Evolutionary conservation across 2,329 filamentous ascomycete species (phyloP), one percentile per base, ranked within the genome.

Genomic region (Neonectria magnoliae): DNA sequence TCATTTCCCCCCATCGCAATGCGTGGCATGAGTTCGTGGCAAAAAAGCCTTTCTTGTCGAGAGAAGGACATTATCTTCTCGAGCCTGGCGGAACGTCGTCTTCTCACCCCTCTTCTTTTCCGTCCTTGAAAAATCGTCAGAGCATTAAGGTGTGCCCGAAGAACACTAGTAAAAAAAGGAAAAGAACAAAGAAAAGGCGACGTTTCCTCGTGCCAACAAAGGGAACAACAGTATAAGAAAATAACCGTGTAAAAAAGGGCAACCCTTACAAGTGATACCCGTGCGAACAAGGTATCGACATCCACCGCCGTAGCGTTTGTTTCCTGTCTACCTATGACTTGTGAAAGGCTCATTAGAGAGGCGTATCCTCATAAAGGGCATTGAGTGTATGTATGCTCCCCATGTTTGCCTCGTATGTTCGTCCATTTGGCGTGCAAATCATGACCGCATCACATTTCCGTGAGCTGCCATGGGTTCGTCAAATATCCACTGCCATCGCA

Each of bases 311-410:
- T 59, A 71, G 52, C 61, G 54, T 58, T 64, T 71, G 65, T 68
- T 66, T 73, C 65, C 68, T 68, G 68, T 73, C 71, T 73, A 73
- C 70, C 70, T 73, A 69, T 69, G 71, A 71, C 67, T 73, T 71
- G 65, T 69, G 60, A 69, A 65, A 65, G 65, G 64, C 47, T 73
- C 72, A 74, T 74, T 74, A 74, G 33, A 66, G 66, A 73, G 58
- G 63, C 64, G 47, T 62, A 25, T 71, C 62, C 66, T 65, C 60
- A 54, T 65, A 8, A 47, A 52, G 61, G 57, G 70, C 57, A 55
- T 65, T 53, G 57, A 45, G 51, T 51, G 48, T 53, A 56, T 45
- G 52, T 63, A 57, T 63, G 60, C 48, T 66, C 57, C 58, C 41
- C 33, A 50, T 59, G 55, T 53, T 36, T 38, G 56, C 60, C 62